These are phyloP conservation scores for Nakazawaea anatomiae DNA, from an alignment of 805 yeast species.

Conservation along the genomic window DNA sequence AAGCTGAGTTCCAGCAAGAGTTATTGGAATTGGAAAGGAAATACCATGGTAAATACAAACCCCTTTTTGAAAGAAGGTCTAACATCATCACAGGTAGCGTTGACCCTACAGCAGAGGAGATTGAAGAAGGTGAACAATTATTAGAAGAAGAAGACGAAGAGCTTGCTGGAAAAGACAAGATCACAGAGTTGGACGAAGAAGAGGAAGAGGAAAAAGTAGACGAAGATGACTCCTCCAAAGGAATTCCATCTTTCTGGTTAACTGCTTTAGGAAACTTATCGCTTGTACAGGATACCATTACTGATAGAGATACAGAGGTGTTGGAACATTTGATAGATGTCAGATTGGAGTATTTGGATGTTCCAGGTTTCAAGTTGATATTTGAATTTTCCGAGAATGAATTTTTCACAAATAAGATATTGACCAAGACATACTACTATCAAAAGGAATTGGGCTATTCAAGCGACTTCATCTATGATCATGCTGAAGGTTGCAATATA, in stretches of 20 bases:
- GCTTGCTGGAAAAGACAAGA: constrained; percentile 28
- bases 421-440: constrained; percentile 86
- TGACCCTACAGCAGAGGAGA: constrained; percentile 76
- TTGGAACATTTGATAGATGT: constrained; percentile 63
- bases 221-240: constrained; percentile 39
- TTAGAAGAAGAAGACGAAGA: constrained; percentile 50
- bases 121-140: constrained; percentile 70
- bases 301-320: constrained; percentile 87
- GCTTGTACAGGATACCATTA: constrained; percentile 74
- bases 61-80: constrained; percentile 69
- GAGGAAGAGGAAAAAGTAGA: constrained; percentile 32
- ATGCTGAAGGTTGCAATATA: constrained; percentile 86
- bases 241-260: constrained; percentile 95
- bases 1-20: constrained; percentile 88
- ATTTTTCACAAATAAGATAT: constrained; percentile 64
- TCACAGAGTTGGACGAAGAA: constrained; percentile 37
- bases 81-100: constrained; percentile 63
- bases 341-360: constrained; percentile 69
- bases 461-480: constrained; percentile 95
- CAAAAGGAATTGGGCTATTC: constrained; percentile 91
- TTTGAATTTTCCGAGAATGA: constrained; percentile 78
- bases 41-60: constrained; percentile 65
- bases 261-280: constrained; percentile 88
- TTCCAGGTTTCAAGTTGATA: constrained; percentile 84
- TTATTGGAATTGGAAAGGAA: constrained; percentile 80